Base-by-base conservation (phyloP, 495 filamentous ascomycete species). In the Penicillium paxilli region DNA sequence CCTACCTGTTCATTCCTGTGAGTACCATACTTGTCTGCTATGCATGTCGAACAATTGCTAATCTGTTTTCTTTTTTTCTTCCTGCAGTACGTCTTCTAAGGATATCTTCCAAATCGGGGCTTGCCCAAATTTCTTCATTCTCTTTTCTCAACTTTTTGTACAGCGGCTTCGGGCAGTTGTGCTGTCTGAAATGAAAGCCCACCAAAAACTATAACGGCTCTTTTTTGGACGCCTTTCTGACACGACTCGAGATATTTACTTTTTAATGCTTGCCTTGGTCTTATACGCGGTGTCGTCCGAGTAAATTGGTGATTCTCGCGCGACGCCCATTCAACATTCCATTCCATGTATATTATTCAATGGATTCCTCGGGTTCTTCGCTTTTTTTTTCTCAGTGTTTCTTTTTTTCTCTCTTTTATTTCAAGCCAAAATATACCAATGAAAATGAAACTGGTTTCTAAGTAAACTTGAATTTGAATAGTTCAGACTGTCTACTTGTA, bases 1-100 rank as follows among this genome's bases (percentile, higher is more conserved):
- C 94, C 37, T 96, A 93, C 74, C 76, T 96, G 58, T 97, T 97
- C 65, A 96, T 98, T 82, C 94, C 94, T 61, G 92, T 96, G 71
- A 82, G 91, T 87, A 35, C 41, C 40, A 10, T 21, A 30, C 9
- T 26, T 23, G 7, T n/a, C 11, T 35, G 6, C 7, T 3, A 3
- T 12, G 11, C 12, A n/a, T 12, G 10, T 28, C 4, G 25, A 32
- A n/a, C 35, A 38, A 38, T n/a, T 16, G 1, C 35, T 38, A 11
- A 23, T 30, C 7, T 24, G 21, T 46, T 20, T 44, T 42, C 5
- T 19, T 30, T 30, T 6, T 24, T 23, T 46, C 21, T 44, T 42
- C 5, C 22, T 30, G 14, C 26, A 73, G 70, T 73, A 73, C 55
- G 62, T 72, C 51, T 71, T 73, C 42, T 73, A 69, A 68, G 47